phyloP scores from a whole-genome alignment of 1,284 basidiomycete genomes.

The Apiotrichum montevideense region DNA sequence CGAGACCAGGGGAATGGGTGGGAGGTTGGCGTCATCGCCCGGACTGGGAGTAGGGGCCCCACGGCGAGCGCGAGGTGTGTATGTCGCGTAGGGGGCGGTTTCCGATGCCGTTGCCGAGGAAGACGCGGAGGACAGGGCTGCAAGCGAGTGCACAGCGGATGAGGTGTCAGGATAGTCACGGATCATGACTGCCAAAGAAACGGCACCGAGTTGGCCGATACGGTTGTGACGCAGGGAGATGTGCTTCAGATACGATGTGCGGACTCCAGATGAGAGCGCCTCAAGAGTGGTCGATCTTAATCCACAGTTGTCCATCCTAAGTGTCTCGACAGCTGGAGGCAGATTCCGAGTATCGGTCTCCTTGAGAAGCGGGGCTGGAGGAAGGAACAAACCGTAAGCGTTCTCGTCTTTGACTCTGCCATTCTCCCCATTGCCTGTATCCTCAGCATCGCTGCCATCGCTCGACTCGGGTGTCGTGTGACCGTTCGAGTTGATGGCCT shows the following conservation, averaged over 20 bases:
- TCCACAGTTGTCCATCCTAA: constrained; percentile 75
- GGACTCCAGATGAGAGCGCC: constrained; percentile 68
- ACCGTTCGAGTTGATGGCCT: constrained; percentile 53
- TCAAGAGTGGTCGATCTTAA: constrained; percentile 68
- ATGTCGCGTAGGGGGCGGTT: background rate
- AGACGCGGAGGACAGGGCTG: constrained; percentile 40
- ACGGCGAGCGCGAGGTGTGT: constrained; percentile 4
- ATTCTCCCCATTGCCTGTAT: background rate
- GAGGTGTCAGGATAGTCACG: constrained; percentile 76
- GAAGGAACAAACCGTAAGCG: constrained; percentile 34
- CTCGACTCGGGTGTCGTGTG: background rate
- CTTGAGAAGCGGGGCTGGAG: constrained; percentile 36
- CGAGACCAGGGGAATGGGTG: constrained; percentile 55
- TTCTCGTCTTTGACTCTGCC: constrained; percentile 12
- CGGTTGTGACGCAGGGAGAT: constrained; percentile 80
- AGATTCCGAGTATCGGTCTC: constrained; percentile 13
- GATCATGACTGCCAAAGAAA: constrained; percentile 90
- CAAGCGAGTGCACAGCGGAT: constrained; percentile 35
- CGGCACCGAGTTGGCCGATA: constrained; percentile 73
- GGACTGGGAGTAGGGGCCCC: background rate
- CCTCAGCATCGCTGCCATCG: constrained; percentile 4
- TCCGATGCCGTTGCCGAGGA: background rate
- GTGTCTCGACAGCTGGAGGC: constrained; percentile 55
- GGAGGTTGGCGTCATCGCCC: constrained; percentile 23
- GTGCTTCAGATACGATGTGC: constrained; percentile 73